A percentile compares a stretch with the other conserved stretches of the same genome.
These are phyloP conservation scores for Backusella circina DNA, from an alignment of 192 early-diverging fungal genomes.

Conservation along the genomic window DNA sequence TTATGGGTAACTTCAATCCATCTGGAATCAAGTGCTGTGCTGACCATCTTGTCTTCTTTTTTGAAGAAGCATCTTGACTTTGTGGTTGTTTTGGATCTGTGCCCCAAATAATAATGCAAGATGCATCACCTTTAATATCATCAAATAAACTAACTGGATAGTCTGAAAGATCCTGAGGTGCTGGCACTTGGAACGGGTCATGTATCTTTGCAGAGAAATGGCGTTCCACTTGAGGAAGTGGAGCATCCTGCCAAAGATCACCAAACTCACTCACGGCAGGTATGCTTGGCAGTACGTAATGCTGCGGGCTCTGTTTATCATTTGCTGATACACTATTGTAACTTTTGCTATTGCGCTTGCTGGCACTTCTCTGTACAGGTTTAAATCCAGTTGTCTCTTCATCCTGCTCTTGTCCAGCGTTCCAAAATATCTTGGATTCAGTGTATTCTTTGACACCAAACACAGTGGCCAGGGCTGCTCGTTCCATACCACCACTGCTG, in stretches of 20 bases:
- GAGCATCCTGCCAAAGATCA: background rate
- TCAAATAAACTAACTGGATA: conserved; percentile 35
- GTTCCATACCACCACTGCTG: conserved; percentile 8
- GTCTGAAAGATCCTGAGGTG: conserved; percentile 22
- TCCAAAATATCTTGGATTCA: conserved; percentile 13
- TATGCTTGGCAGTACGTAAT: conserved; percentile 1
- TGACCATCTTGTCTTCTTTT: conserved; percentile 4
- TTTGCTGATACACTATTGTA: background rate
- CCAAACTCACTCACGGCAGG: conserved; percentile 12
- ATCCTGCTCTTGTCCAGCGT: background rate
- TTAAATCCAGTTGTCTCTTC: background rate
- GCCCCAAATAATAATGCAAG: conserved; percentile 35
- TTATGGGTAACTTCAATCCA: background rate
- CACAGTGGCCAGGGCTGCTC: conserved; percentile 17
- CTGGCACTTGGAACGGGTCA: background rate
- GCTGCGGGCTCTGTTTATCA: background rate
- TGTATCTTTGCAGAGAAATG: background rate
- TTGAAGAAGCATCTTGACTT: background rate
- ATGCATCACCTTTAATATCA: conserved; percentile 24
- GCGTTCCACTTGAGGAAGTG: background rate
- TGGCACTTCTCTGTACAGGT: background rate
- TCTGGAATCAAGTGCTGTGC: background rate
- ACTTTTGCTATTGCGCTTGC: background rate
- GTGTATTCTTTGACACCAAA: conserved; percentile 18
- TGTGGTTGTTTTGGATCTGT: conserved; percentile 14